phyloP scores from a whole-genome alignment of 257 asterid species.

The Ilex aquifolium region DNA sequence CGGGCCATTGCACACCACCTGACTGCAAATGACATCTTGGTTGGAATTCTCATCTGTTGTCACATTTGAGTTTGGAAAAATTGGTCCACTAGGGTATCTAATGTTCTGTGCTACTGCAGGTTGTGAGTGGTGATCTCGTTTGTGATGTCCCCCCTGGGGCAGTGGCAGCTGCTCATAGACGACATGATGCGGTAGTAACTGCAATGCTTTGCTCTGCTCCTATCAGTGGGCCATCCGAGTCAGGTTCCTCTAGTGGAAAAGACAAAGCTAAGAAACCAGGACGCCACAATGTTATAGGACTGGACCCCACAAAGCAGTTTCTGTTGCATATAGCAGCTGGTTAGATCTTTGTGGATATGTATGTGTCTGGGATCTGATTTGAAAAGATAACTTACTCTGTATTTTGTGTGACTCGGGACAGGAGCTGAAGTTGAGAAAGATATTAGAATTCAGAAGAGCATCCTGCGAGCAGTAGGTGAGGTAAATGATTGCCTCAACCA shows the following conservation, averaged over 20 bases:
- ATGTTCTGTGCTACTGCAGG: conserved; percentile 42
- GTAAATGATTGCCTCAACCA: conserved; percentile 27
- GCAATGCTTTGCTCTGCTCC: conserved; percentile 95
- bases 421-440: conserved; percentile 85
- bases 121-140: conserved; percentile 94
- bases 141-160: conserved; percentile 93
- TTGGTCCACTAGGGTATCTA: conserved; percentile 6
- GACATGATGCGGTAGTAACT: conserved; percentile 92
- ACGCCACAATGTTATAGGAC: conserved; percentile 69
- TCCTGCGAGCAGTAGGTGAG: conserved; percentile 87
- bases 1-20: conserved; percentile 82
- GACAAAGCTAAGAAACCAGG: conserved; percentile 88
- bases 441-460: conserved; percentile 79
- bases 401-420: conserved; percentile 28
- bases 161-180: conserved; percentile 88
- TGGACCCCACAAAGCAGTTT: conserved; percentile 88
- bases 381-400: conserved; percentile 10
- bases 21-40: conserved; percentile 86
- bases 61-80: conserved; percentile 11
- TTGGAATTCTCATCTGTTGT: conserved; percentile 24
- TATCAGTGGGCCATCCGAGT: conserved; percentile 73
- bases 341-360: conserved; percentile 26
- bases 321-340: conserved; percentile 90
- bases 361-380: conserved; percentile 10
- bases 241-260: conserved; percentile 81